Percentiles rank a stretch among this genome's conserved stretches.
Evolutionary conservation across 306 rosid species (phyloP).

Genomic region (Delonix regia): DNA sequence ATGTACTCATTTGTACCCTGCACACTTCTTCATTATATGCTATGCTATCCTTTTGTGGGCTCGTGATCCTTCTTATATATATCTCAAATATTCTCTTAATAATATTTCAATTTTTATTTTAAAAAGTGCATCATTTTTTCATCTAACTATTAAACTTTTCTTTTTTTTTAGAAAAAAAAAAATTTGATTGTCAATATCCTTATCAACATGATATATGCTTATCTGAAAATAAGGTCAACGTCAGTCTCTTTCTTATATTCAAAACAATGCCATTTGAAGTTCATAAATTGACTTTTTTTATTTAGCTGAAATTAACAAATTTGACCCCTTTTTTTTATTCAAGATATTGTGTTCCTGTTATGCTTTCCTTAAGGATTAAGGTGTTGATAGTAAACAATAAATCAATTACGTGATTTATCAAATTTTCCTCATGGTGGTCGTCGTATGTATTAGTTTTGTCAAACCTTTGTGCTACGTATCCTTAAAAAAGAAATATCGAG

Average conservation of each 20-base stretch:
- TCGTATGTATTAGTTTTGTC: too few species aligned
- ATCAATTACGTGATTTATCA: too few species aligned
- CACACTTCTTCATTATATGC: neutral
- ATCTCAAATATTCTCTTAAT: neutral
- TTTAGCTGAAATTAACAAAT: neutral
- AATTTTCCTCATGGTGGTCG: too few species aligned
- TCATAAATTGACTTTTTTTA: neutral
- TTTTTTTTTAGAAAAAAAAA: too few species aligned
- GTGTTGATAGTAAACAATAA: neutral
- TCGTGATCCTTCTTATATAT: neutral
- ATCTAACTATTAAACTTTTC: neutral
- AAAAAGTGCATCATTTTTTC: neutral
- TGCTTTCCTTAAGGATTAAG: neutral
- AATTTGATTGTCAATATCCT: neutral
- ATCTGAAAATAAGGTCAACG: neutral
- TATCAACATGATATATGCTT: too few species aligned
- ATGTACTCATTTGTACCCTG: constrained; percentile 14
- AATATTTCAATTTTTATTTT: neutral
- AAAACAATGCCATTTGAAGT: neutral
- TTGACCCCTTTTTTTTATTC: neutral
- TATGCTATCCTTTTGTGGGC: neutral
- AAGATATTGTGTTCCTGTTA: too few species aligned
- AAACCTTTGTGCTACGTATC: too few species aligned
- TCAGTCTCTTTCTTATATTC: neutral
- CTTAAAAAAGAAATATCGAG: too few species aligned